Conservation (phyloP, 2,329 filamentous ascomycete genomes). For the Cryphonectria naterciae region DNA sequence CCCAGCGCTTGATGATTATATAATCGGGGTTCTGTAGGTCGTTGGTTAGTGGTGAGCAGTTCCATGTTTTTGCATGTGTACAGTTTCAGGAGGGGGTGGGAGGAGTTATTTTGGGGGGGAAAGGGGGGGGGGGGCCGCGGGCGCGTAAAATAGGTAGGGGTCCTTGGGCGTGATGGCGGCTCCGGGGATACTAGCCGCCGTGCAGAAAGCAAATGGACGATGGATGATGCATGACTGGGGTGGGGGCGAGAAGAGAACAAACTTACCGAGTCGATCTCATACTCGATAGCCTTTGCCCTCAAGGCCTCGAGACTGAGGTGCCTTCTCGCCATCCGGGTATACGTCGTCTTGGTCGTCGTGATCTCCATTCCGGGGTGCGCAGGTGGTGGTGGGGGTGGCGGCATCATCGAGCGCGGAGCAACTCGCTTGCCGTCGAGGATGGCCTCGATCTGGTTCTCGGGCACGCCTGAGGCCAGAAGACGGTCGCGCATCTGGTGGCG, state of each 20-base stretch:
- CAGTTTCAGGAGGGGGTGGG: background rate
- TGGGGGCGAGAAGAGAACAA: background rate
- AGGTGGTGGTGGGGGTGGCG: conserved; percentile 8
- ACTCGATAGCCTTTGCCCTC: conserved; percentile 59
- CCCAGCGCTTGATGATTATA: conserved; percentile 74
- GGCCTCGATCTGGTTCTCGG: conserved; percentile 61
- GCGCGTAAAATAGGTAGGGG: background rate
- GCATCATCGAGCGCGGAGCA: conserved; percentile 33
- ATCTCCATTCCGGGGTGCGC: conserved; percentile 5
- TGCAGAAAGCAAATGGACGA: background rate
- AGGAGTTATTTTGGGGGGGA: no score
- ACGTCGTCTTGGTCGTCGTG: conserved; percentile 46
- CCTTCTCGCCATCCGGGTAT: conserved; percentile 65
- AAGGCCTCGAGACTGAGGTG: conserved; percentile 67
- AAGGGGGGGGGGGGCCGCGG: no score
- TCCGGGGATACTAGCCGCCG: background rate
- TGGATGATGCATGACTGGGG: background rate
- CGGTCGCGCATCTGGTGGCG: conserved; percentile 60
- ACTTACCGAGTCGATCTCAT: conserved; percentile 59
- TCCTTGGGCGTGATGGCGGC: background rate
- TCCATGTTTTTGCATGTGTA: background rate
- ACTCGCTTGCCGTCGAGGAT: conserved; percentile 61
- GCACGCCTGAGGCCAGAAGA: conserved; percentile 60
- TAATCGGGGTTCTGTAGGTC: conserved; percentile 64
- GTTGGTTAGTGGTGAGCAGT: conserved; percentile 22